Evolutionary conservation across 208 protist genomes (phyloP).

Genomic region (Novymonas esmeraldas): DNA sequence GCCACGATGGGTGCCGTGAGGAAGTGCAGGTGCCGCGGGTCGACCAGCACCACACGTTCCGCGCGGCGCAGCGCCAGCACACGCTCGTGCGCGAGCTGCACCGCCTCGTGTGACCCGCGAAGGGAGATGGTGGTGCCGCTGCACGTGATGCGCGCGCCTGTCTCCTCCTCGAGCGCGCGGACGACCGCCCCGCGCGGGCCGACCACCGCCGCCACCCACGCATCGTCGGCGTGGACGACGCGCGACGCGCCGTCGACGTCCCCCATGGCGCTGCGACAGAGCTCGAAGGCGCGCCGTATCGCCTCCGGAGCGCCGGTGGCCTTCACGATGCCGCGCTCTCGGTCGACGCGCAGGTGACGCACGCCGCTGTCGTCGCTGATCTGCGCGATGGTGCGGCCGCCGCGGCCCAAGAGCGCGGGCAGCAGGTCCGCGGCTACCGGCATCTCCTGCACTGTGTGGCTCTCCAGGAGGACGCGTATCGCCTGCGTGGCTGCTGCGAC

Average conservation of each 20-base stretch:
- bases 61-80: conserved; percentile 35
- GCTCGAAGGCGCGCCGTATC: conserved; percentile 34
- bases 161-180: conserved; percentile 38
- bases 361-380: conserved; percentile 44
- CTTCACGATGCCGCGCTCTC: conserved; percentile 22
- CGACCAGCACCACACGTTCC: conserved; percentile 39
- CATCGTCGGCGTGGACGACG: conserved; percentile 39
- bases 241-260: conserved; percentile 20
- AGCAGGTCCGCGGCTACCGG: conserved; percentile 18
- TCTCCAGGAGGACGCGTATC: conserved; percentile 32
- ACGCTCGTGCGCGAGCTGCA: conserved; percentile 23
- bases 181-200: conserved; percentile 38
- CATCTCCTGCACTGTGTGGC: conserved; percentile 31
- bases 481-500: conserved; percentile 19
- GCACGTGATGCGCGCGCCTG: conserved; percentile 41
- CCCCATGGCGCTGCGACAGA: conserved; percentile 36
- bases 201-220: conserved; percentile 33
- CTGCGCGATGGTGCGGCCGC: conserved; percentile 40
- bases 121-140: conserved; percentile 37
- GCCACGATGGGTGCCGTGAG: conserved; percentile 41
- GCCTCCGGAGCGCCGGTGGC: conserved; percentile 25
- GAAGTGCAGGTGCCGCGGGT: conserved; percentile 24
- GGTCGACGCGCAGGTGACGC: conserved; percentile 35
- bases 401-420: conserved; percentile 43
- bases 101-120: conserved; percentile 31